Base-by-base conservation (phyloP, 805 yeast species). In the Cyberlindnera bimundalis region DNA sequence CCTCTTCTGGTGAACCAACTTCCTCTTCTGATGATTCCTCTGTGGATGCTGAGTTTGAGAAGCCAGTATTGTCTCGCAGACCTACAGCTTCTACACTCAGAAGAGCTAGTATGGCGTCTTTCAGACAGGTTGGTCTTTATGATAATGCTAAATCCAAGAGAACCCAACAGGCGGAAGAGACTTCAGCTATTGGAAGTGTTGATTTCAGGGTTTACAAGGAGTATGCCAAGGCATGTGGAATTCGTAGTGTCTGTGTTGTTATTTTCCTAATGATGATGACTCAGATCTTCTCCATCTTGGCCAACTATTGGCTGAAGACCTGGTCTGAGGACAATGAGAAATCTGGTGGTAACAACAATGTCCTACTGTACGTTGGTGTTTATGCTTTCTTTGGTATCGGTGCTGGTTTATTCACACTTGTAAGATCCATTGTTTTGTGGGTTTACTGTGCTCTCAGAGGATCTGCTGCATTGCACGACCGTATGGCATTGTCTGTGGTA, bases 101-200 rank as follows among this genome's bases (percentile, higher is more conserved):
- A 40, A 39, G 81, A 43, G 87, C 90, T 0, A 78, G 85, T 47
- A 53, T 77, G 27, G 86, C 84, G 4, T 72, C 87, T 4, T 75
- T 81, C 54, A 68, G 64, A 28, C 68, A 72, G 48, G 51, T 57
- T 19, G 62, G 68, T 24, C 57, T 65, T 7, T 41, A 61, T 11
- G 59, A 59, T 29, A 59, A 59, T 20, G 39, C 51, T 11, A 64
- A 58, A 35, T 61, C 55, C 9, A 64, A 58, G 39, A 64, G 56
- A 37, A 71, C 78, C 3, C 70, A 73, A 13, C 76, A 71, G 56
- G 68, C 70, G 29, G 68, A 61, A 12, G 83, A 78, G 52, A 65
- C 54, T n/a, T 68, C 74, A n/a, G 79, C 74, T 28, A 71, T 67
- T 29, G 90, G 89, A 2, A 70, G 71, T 29, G 86, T 83, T 18